Percentiles rank a stretch among this genome's conserved stretches.
phyloP scores from a whole-genome alignment of 345 rosid genomes.

The Brassica cretica region DNA sequence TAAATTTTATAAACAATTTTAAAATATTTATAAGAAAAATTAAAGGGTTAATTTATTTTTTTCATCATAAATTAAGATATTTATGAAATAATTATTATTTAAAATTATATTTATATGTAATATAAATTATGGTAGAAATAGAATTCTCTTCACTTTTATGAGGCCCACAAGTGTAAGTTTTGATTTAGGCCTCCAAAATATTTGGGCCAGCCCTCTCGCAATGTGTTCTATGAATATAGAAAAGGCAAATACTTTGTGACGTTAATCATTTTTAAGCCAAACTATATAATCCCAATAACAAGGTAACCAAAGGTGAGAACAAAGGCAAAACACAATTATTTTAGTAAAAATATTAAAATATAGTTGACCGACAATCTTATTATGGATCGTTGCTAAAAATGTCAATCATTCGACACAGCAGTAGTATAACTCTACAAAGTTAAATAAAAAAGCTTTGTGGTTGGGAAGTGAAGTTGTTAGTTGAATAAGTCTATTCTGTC shows the following conservation, averaged over 20 bases:
- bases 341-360: too few species aligned
- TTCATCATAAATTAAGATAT: too few species aligned
- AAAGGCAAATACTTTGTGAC: neutral
- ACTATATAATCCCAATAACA: neutral
- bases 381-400: constrained; percentile 18
- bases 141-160: neutral
- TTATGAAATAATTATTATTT: too few species aligned
- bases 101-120: too few species aligned
- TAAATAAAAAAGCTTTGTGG: constrained; percentile 8
- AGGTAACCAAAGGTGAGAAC: neutral
- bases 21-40: too few species aligned
- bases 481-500: neutral
- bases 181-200: neutral
- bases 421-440: neutral
- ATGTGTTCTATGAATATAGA: neutral
- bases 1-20: too few species aligned
- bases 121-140: too few species aligned
- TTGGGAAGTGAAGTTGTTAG: constrained; percentile 32
- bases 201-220: neutral
- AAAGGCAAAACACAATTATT: neutral
- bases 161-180: neutral
- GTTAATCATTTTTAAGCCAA: neutral
- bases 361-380: constrained; percentile 9
- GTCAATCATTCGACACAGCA: neutral
- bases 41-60: too few species aligned